Conservation (phyloP, 441 rosid genomes). For the Gossypium gossypioides region DNA sequence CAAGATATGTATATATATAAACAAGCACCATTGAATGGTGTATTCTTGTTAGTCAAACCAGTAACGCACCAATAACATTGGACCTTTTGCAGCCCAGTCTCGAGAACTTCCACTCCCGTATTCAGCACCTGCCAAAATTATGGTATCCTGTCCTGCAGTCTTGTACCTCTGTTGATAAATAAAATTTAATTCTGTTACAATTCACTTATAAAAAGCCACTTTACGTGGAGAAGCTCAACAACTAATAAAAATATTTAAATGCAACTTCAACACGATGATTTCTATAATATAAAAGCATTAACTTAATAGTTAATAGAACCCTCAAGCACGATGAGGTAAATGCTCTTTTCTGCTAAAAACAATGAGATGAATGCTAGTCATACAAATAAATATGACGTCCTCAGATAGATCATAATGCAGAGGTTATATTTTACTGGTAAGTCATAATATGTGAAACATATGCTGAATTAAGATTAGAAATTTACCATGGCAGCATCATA, state of each 20-base stretch:
- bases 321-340: background rate
- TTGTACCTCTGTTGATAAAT: conserved; percentile 48
- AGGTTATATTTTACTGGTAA: background rate
- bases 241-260: background rate
- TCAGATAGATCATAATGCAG: background rate
- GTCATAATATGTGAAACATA: background rate
- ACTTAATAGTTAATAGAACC: background rate
- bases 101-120: conserved; percentile 96
- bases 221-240: background rate
- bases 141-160: conserved; percentile 55
- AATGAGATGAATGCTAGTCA: background rate
- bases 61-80: conserved; percentile 66
- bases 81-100: conserved; percentile 99
- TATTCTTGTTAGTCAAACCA: background rate
- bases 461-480: conserved; percentile 2
- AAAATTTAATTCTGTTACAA: conserved; percentile 3
- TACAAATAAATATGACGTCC: background rate
- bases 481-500: conserved; percentile 81
- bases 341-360: background rate
- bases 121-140: conserved; percentile 86
- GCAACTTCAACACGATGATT: background rate
- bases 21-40: background rate
- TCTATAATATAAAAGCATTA: background rate
- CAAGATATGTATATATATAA: background rate
- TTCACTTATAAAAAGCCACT: background rate